A percentile compares a stretch with the other conserved stretches of the same genome.
These are phyloP conservation scores for Auricularia auricula-judae DNA, from an alignment of 768 basidiomycete genomes.

Conservation along the genomic window DNA sequence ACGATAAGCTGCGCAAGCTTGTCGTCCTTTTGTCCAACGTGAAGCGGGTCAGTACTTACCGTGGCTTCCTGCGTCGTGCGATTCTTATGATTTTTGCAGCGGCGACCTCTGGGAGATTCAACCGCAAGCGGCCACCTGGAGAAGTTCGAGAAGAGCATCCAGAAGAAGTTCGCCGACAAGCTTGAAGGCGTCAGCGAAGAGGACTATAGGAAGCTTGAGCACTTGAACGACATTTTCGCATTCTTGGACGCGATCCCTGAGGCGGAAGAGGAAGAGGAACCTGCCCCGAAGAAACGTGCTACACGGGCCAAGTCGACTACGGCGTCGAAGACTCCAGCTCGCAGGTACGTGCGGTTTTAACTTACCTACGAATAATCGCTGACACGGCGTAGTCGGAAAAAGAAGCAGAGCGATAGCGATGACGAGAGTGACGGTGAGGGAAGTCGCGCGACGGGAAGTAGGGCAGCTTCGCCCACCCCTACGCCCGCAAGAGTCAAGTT, in stretches of 20 bases:
- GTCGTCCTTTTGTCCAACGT: conserved; percentile 54
- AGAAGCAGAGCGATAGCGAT: conserved; percentile 20
- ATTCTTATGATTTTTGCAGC: conserved; percentile 29
- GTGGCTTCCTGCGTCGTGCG: conserved; percentile 1
- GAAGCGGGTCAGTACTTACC: conserved; percentile 32
- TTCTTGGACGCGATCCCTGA: conserved; percentile 62
- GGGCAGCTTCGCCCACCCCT: neutral
- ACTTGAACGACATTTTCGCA: conserved; percentile 52
- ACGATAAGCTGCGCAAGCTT: conserved; percentile 51
- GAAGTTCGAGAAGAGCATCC: conserved; percentile 55
- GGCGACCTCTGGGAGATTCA: conserved; percentile 47
- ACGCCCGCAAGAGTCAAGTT: conserved; percentile 21
- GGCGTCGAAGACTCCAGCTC: neutral
- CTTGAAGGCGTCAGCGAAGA: conserved; percentile 63
- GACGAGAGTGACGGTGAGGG: conserved; percentile 25
- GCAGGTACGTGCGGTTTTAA: neutral
- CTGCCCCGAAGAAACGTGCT: conserved; percentile 21
- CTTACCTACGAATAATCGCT: neutral
- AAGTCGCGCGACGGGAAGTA: conserved; percentile 24
- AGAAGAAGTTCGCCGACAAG: conserved; percentile 62
- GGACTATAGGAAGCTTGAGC: conserved; percentile 53
- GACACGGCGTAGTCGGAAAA: neutral
- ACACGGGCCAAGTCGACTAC: conserved; percentile 11
- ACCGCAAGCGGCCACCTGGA: conserved; percentile 55
- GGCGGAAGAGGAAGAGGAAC: conserved; percentile 44